Evolutionary conservation across 192 early-diverging fungal species (phyloP).

Genomic region (Mortierella claussenii): DNA sequence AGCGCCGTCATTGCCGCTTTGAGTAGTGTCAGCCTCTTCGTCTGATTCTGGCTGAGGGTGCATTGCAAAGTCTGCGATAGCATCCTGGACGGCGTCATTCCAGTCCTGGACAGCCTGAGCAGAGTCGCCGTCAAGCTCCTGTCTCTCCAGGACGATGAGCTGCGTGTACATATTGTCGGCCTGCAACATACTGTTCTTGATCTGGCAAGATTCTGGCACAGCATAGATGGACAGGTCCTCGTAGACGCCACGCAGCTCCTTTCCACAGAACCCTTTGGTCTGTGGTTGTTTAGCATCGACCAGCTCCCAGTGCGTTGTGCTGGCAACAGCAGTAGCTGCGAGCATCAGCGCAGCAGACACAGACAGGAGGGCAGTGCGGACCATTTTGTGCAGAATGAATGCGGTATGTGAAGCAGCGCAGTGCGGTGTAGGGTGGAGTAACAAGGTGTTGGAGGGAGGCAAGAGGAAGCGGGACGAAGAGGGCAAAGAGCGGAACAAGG

Average conservation of each 20-base stretch:
- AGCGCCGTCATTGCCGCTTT: not conserved
- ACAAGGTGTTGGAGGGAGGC: too few species aligned
- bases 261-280: slow-evolving; percentile 27
- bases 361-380: slow-evolving; percentile 29
- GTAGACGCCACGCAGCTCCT: slow-evolving; percentile 51
- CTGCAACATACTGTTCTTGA: slow-evolving; percentile 12
- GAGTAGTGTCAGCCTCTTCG: not conserved
- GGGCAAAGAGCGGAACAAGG: too few species aligned
- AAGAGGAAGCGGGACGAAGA: too few species aligned
- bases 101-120: slow-evolving; percentile 27
- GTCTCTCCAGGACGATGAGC: slow-evolving; percentile 49
- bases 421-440: too few species aligned
- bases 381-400: too few species aligned
- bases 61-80: slow-evolving; percentile 17
- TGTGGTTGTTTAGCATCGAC: slow-evolving; percentile 29
- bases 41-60: not conserved
- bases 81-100: slow-evolving; percentile 30
- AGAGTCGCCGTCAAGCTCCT: slow-evolving; percentile 38
- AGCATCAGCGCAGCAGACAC: slow-evolving; percentile 39
- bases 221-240: slow-evolving; percentile 48
- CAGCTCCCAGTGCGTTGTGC: slow-evolving; percentile 32
- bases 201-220: slow-evolving; percentile 22
- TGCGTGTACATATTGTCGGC: slow-evolving; percentile 30
- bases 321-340: slow-evolving; percentile 17
- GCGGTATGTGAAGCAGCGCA: too few species aligned